Base-by-base conservation (phyloP, 2,329 filamentous ascomycete genomes). In the Clonostachys rhizophaga region DNA sequence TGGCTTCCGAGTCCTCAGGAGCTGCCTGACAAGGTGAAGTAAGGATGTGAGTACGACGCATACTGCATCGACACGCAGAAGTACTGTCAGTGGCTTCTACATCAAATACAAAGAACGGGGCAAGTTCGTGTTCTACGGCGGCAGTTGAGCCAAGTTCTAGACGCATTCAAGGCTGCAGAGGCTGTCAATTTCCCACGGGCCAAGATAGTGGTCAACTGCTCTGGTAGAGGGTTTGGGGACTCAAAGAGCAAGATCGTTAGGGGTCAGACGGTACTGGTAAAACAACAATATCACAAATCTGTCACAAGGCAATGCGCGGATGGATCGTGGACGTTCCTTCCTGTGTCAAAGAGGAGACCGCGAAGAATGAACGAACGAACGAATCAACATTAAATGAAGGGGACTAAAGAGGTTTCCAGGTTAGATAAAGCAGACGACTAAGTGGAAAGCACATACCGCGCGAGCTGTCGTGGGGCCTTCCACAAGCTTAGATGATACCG, bases 301-400 rank as follows among this genome's bases (percentile, higher is more conserved):
- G 68, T 86, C 16, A 87, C 84, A 4, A 71, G 77, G 30, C 80
- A 87, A 53, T 77, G 81, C 54, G 69, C 70, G 1, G 81, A 86
- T 56, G 83, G 83, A 3, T 72, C 67, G 14, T 84, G 80, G 78
- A 72, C 73, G 3, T 84, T 85, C 55, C 74, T 74, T 6, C 24
- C 7, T 24, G 24, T 24, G 7, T 8, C 3, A 24, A 24, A 24
- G 24, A 24, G 24, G 24, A 24, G 24, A 24, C 24, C 7, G 7
- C 24, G 6, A 24, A 4, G 20, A 24, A 24, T 5, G 20, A 24
- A 24, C 20, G 24, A 24, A 24, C 7, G 24, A 24, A 24, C 24
- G 24, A 24, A 24, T 24, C 24, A 24, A 24, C 7, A 24, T 24
- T 24, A 24, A 8, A 24, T 24, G 8, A 24, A 24, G 24, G 24